phyloP scores from a whole-genome alignment of 495 filamentous ascomycete genomes.

The Pyrenopolyporus hunteri region DNA sequence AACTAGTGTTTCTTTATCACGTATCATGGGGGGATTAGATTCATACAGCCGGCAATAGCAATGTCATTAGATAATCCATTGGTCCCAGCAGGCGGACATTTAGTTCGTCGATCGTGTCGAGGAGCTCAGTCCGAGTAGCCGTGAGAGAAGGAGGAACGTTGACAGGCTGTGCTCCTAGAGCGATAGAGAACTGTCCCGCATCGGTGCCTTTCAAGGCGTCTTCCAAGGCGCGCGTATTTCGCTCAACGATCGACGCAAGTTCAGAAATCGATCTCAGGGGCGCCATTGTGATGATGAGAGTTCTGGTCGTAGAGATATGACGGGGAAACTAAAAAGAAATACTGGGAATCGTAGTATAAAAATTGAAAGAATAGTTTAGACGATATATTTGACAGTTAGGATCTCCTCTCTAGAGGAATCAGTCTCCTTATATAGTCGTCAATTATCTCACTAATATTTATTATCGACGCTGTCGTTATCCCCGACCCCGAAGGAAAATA shows the following conservation, averaged over 20 bases:
- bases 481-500: constrained; percentile 29
- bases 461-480: neutral
- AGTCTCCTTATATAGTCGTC: constrained; percentile 18
- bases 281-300: constrained; percentile 21
- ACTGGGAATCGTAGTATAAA: neutral
- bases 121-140: constrained; percentile 17
- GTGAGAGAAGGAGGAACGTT: constrained; percentile 16
- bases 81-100: constrained; percentile 29
- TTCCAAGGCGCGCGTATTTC: constrained; percentile 18
- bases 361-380: neutral
- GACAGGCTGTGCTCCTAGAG: constrained; percentile 17
- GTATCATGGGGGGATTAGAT: neutral
- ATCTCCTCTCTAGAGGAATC: neutral
- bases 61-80: constrained; percentile 18
- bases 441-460: neutral
- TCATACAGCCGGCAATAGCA: constrained; percentile 23
- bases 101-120: constrained; percentile 38
- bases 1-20: neutral
- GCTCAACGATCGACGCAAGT: constrained; percentile 34
- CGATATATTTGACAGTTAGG: neutral
- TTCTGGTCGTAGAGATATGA: neutral
- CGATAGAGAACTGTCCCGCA: constrained; percentile 30
- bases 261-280: constrained; percentile 36
- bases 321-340: neutral
- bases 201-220: constrained; percentile 28